Conservation (phyloP, 805 yeast genomes). For the Yarrowia keelungensis region DNA sequence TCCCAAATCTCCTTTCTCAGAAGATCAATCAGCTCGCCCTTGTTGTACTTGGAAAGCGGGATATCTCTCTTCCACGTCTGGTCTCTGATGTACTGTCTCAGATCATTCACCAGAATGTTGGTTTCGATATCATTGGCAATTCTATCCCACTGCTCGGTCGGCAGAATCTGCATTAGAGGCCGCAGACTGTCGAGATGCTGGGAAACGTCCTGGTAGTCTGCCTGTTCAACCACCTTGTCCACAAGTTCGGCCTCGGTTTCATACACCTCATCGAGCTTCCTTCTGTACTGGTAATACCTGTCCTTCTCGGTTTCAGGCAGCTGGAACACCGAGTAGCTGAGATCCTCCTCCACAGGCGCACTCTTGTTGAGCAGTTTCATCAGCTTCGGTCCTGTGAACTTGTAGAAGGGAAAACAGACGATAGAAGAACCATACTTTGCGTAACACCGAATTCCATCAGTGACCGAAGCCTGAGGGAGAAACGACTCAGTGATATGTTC, state of each 20-base stretch:
- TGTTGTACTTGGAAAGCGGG: background rate
- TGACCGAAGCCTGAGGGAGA: background rate
- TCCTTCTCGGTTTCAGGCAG: conserved; percentile 8
- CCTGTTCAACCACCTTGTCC: no score
- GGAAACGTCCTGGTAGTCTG: background rate
- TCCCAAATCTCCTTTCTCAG: conserved; percentile 4
- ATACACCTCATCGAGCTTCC: no score
- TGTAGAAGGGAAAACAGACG: background rate
- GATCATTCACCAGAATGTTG: background rate
- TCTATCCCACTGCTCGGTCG: background rate
- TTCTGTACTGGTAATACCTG: background rate
- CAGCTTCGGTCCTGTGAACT: background rate
- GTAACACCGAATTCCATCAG: background rate
- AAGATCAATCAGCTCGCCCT: background rate
- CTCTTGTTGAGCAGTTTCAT: background rate
- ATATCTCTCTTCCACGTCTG: no score
- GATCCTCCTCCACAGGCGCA: background rate
- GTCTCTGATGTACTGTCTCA: background rate
- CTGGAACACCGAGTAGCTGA: background rate
- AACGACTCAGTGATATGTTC: no score
- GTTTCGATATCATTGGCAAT: background rate
- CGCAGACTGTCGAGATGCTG: background rate
- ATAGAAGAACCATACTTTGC: background rate
- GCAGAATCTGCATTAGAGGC: background rate
- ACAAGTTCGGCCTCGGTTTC: no score